Evolutionary conservation across 2,329 filamentous ascomycete genomes (phyloP), one percentile per base, ranked within the genome.

Genomic region (Fusarium goolgardi): DNA sequence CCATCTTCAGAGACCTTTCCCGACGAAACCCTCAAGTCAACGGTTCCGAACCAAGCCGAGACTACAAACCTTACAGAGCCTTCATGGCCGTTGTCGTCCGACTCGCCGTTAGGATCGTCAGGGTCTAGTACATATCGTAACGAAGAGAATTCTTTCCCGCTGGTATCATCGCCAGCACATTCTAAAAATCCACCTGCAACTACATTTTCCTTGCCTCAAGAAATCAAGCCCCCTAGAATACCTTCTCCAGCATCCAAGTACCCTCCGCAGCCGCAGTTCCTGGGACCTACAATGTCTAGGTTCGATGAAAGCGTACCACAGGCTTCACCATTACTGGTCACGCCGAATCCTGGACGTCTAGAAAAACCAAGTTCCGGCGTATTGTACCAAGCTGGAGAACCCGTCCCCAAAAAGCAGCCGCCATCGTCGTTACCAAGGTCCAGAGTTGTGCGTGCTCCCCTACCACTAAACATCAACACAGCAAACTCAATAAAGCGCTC

Each of bases 71-170:
- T 21, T 7, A n/a, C 35, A 23, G 53, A 64, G 46, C 32, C 59
- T 43, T 37, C 59, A 15, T 64, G 61, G 61, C 61, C 61, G 7
- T 64, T 64, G 16, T 59, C 61, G 13, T 64, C 61, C 20, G 60
- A 41, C 25, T 64, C 61, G 13, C 60, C 61, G 23, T 41, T 53
- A 32, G 61, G 50, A 25, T 64, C 61, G 5, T 64, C 61, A 21
- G 61, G 53, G n/a, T 64, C 59, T 9, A 64, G 59, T 46, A 65
- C 46, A 39, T 64, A 59, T 27, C 59, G 41, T n/a, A 46, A 37
- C 18, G 59, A 64, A 53, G 46, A 64, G 21, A 58, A 37, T 29
- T 31, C 61, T 18, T 40, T 59, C 18, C 31, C 59, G 29, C 44
- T 53, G 13, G 35, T 34, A 9, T 16, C 53, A 31, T 53, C 53